A percentile compares a stretch with the other conserved stretches of the same genome.
Conservation (phyloP, 495 filamentous ascomycete genomes). For the Talaromyces stipitatus region DNA sequence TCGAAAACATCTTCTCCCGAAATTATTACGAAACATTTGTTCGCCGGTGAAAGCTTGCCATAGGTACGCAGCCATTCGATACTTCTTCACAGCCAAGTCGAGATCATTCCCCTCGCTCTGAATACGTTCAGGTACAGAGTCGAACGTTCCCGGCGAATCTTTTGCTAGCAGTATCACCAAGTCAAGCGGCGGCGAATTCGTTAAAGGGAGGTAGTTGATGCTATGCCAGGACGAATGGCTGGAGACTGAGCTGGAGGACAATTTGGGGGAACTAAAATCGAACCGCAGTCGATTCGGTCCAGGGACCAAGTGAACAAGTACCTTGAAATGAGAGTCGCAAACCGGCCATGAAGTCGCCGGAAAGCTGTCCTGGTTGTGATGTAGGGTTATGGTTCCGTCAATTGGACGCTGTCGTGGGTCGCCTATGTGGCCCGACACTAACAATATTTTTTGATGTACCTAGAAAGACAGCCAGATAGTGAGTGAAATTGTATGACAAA, state of each 20-base stretch:
- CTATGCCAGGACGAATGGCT: conserved; percentile 71
- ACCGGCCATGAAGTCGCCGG: conserved; percentile 80
- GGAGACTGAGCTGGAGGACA: conserved; percentile 61
- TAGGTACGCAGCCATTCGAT: conserved; percentile 82
- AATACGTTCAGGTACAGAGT: conserved; percentile 66
- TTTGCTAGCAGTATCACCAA: conserved; percentile 77
- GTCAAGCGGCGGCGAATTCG: conserved; percentile 69
- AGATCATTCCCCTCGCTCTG: conserved; percentile 74
- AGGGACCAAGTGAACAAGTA: conserved; percentile 75
- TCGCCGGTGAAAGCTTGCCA: conserved; percentile 96
- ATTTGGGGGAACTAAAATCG: conserved; percentile 76
- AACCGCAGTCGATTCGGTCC: conserved; percentile 80
- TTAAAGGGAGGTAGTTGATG: conserved; percentile 76
- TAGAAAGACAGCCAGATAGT: conserved; percentile 25
- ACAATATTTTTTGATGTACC: conserved; percentile 85
- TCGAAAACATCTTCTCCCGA: conserved; percentile 76
- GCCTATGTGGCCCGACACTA: conserved; percentile 71
- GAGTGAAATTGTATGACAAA: not conserved
- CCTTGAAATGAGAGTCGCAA: conserved; percentile 80
- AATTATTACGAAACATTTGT: conserved; percentile 82
- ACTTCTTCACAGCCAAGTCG: conserved; percentile 74
- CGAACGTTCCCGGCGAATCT: conserved; percentile 81
- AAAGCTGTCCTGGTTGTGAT: conserved; percentile 75
- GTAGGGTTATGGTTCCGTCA: conserved; percentile 73
- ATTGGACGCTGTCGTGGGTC: conserved; percentile 61